Evolutionary conservation across 2,329 filamentous ascomycete genomes (phyloP), one percentile per base, ranked within the genome.

Genomic region (Monosporascus sp.): DNA sequence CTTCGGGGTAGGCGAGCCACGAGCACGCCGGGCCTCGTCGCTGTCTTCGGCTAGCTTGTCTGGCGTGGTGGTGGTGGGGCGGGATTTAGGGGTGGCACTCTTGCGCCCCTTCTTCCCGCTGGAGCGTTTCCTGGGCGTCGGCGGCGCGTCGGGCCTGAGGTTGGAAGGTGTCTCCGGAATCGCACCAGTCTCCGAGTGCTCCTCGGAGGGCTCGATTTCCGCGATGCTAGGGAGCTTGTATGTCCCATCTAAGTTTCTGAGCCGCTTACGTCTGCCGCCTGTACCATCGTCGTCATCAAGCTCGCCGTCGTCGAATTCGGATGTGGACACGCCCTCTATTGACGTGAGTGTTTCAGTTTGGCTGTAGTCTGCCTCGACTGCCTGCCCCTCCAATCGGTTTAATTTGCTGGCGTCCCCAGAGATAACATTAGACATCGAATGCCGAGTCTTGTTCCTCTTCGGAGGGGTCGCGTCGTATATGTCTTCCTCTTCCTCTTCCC

Each of bases 171-270:
- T 55, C 20, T 65, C 63, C 7, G 56, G 9, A 9, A 59, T 62
- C n/a, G 63, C 63, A 51, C 56, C 54, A 5, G 41, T 48, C 55
- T 65, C 63, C 20, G 61, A 64, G 56, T 59, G 61, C 49, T 65
- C 63, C 46, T 65, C 62, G 3, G 50, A 38, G 14, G 50, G 25
- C 14, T 57, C 55, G 7, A 53, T 53, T 5, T 39, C 57, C 31
- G 50, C n/a, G 39, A 17, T 37, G 7, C 39, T 43, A 9, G 22
- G 18, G 11, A 8, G n/a, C 27, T 11, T 14, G 41, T 31, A 39
- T 7, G 18, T 25, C 37, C 27, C 5, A 51, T 54, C 54, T 5
- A 27, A 24, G 41, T 50, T 48, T 22, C 48, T 3, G 20, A 24
- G 25, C 2, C 54, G 39, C 46, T 47, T 52, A 35, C 57, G 62